Evolutionary conservation across 2,329 filamentous ascomycete genomes (phyloP).

Genomic region (Rhinocladiella mackenziei): DNA sequence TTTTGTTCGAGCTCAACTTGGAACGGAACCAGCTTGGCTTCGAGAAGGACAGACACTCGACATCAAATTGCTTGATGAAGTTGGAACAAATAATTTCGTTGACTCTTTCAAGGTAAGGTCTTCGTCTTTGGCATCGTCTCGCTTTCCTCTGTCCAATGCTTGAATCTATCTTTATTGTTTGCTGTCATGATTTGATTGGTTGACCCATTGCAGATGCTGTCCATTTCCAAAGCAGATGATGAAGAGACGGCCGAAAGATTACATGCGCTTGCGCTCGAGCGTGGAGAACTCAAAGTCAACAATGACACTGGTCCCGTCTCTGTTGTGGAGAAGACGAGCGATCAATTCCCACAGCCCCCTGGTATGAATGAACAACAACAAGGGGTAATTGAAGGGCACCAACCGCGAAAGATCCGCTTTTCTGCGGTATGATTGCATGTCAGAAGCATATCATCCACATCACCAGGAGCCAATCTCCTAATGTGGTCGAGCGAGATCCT

Average conservation of each 20-base stretch:
- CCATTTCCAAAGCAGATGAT: slow-evolving; percentile 26
- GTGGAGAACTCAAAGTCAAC: slow-evolving; percentile 34
- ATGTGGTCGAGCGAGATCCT: no score
- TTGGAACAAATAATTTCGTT: slow-evolving; percentile 10
- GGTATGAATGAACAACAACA: slow-evolving; percentile 7
- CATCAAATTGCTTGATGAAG: slow-evolving; percentile 66
- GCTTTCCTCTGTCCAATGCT: not conserved
- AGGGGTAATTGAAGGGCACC: slow-evolving; percentile 20
- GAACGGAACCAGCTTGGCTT: slow-evolving; percentile 80
- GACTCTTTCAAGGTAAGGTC: slow-evolving; percentile 21
- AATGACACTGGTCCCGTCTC: slow-evolving; percentile 6
- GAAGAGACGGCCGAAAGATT: slow-evolving; percentile 37
- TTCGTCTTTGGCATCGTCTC: not conserved
- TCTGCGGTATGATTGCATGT: slow-evolving; percentile 5
- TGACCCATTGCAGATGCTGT: slow-evolving; percentile 12
- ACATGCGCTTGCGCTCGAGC: slow-evolving; percentile 51
- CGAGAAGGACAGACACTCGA: slow-evolving; percentile 56
- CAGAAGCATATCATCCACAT: no score
- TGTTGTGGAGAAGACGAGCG: slow-evolving; percentile 14
- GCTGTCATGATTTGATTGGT: not conserved
- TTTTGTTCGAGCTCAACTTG: slow-evolving; percentile 84
- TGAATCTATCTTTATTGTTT: not conserved
- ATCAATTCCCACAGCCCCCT: slow-evolving; percentile 12
- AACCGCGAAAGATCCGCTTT: slow-evolving; percentile 19
- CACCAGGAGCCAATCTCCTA: no score